phyloP scores from a whole-genome alignment of 495 filamentous ascomycete species.

The Neurospora sp. region DNA sequence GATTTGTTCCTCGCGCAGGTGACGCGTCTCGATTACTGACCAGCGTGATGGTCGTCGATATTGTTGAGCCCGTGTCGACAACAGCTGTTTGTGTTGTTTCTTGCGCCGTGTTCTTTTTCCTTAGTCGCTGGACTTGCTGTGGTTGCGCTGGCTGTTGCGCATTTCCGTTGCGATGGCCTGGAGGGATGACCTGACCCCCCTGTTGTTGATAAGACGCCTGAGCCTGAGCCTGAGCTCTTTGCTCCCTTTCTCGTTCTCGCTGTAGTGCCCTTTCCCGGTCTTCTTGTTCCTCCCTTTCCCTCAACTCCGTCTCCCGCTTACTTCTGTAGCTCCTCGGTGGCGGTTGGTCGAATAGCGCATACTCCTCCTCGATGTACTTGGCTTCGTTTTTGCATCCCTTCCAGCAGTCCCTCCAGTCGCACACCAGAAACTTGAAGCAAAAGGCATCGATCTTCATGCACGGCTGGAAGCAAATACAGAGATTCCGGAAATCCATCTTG shows the following conservation, averaged over 20 bases:
- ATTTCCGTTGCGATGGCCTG: constrained; percentile 1
- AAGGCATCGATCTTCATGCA: constrained; percentile 86
- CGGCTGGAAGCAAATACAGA: constrained; percentile 91
- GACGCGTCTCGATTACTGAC: constrained; percentile 29
- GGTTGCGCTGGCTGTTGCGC: constrained; percentile 13
- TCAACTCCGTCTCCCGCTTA: constrained; percentile 1
- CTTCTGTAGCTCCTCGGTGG: constrained; percentile 24
- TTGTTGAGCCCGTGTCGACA: constrained; percentile 23
- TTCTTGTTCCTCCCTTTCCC: background rate
- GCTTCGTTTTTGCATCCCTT: constrained; percentile 90
- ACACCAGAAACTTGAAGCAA: constrained; percentile 84
- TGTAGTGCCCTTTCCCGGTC: constrained; percentile 3
- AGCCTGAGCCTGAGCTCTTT: background rate
- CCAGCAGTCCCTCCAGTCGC: constrained; percentile 91
- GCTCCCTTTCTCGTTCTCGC: constrained; percentile 1
- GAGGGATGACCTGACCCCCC: background rate
- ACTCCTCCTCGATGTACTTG: constrained; percentile 63
- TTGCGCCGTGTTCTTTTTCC: constrained; percentile 26
- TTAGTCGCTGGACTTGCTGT: constrained; percentile 20
- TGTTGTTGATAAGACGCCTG: constrained; percentile 11
- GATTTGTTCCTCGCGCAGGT: constrained; percentile 18
- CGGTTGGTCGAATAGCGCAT: constrained; percentile 48
- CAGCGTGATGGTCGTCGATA: constrained; percentile 34
- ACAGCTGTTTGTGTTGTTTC: constrained; percentile 3
- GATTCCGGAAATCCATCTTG: constrained; percentile 88